Evolutionary conservation across 2,329 filamentous ascomycete genomes (phyloP), one percentile per base, ranked within the genome.

Genomic region (Cadophora sp.): DNA sequence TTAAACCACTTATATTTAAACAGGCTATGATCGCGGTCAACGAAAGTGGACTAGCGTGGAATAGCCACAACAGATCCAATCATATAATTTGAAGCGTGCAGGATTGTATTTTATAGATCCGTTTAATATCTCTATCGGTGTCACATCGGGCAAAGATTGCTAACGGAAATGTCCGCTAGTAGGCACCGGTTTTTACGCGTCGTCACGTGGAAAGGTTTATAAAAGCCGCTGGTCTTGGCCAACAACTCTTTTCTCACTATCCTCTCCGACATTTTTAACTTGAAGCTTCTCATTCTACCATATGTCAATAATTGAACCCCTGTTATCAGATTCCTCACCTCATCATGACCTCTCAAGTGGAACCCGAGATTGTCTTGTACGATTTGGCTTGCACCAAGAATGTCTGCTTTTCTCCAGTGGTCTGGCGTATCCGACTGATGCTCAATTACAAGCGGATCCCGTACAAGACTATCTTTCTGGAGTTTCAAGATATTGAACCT

Each of bases 361-460:
- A 79, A 43, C 73, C 76, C 33, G 75, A 81, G 58, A 78, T 81
- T 63, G 67, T 80, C 65, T 62, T 82, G 24, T 81, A 81, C 66
- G 80, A 81, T 71, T 73, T 81, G 62, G 80, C 79, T 63, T 78
- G 76, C 70, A 79, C 73, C 66, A 79, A 80, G 70, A 74, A 76
- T 61, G 70, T 78, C 66, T 80, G 80, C 72, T 81, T 82, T 73
- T 81, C 80, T 48, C 80, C 80, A 4, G 71, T 71, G 45, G 79
- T 80, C 65, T 82, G 80, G 79, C 78, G 79, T 59, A 80, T 80
- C 69, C 80, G 81, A 64, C 72, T 82, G 22, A 77, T 82, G 74
- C 79, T 82, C 20, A 81, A 81, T 69, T 82, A 81, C 62, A 82
- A 82, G 71, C 58, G 74, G 1, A 77, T 82, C 33, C 75, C 80